Conservation (phyloP, 768 basidiomycete genomes). For the Russula virescens region DNA sequence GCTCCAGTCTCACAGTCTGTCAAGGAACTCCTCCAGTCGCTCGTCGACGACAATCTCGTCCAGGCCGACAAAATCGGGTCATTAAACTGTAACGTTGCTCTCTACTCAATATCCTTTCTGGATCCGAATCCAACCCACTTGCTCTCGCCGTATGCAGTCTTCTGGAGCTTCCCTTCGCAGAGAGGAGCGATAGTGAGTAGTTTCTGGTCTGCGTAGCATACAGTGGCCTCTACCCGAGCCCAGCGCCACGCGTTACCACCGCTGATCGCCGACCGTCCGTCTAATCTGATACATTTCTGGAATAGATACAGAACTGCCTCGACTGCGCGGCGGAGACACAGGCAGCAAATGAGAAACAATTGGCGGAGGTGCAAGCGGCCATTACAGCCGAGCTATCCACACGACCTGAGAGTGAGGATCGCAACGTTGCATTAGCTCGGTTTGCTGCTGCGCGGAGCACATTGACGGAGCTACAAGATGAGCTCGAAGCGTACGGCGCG, state of each 20-base stretch:
- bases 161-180: conserved; percentile 94
- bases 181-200: conserved; percentile 61
- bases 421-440: conserved; percentile 46
- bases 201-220: background rate
- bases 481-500: conserved; percentile 72
- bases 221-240: too few species aligned
- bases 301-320: conserved; percentile 54
- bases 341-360: conserved; percentile 39
- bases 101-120: background rate
- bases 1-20: conserved; percentile 79
- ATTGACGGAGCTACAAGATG: conserved; percentile 49
- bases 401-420: conserved; percentile 54
- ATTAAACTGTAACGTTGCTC: conserved; percentile 75
- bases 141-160: conserved; percentile 49
- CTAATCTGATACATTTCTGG: too few species aligned
- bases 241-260: background rate
- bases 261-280: background rate
- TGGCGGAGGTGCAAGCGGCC: conserved; percentile 42
- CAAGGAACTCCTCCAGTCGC: conserved; percentile 83
- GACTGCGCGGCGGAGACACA: conserved; percentile 44
- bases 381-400: conserved; percentile 48
- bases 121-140: background rate
- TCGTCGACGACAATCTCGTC: conserved; percentile 83
- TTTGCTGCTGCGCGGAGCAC: conserved; percentile 46
- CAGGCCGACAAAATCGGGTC: conserved; percentile 91